Base-by-base conservation (phyloP, 2,329 filamentous ascomycete genomes). In the Colletotrichum eleusines region DNA sequence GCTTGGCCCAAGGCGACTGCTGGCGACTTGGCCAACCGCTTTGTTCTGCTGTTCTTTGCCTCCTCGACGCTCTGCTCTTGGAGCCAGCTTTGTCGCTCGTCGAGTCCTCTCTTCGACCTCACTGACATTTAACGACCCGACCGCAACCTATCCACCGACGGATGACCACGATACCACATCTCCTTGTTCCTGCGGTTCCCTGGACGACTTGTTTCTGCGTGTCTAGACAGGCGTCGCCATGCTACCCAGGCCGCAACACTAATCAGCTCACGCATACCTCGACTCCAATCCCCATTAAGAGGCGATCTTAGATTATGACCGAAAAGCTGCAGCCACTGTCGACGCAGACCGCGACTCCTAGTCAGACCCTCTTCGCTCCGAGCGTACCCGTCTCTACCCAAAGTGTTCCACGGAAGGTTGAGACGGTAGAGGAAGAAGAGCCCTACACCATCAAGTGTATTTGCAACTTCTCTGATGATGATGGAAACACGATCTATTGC, bases 361-460 rank as follows among this genome's bases (percentile, higher is more conserved):
- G 84, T 85, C 86, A 87, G 83, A 79, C 78, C 75, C 76, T 79
- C 63, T 77, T 81, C 76, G 81, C 83, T 77, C 80, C 82, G 73
- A 80, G 81, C 74, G 78, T 77, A 65, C 76, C 79, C 71, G 75
- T 79, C 76, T 71, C 79, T 33, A 80, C 79, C 66, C 81, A 84
- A 74, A 82, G 85, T 79, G 78, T 78, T 72, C 75, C 80, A 69
- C 81, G 80, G 68, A 85, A 85, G 81, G 80, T 81, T 75, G 87
- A 91, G 81, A 80, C 82, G 67, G 82, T 80, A 71, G 90, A 91
- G 77, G 89, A 91, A 73, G 92, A 95, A 82, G 92, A 95, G 81
- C 92, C 92, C 23, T 97, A 97, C 81, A 97, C 94, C 71, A 98
- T 98, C 85, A 97, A 97, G 86, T 99, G 96, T 88, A 97, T 98